These are phyloP conservation scores for Lyophyllum shimeji DNA, from an alignment of 768 basidiomycete species.

Conservation along the genomic window DNA sequence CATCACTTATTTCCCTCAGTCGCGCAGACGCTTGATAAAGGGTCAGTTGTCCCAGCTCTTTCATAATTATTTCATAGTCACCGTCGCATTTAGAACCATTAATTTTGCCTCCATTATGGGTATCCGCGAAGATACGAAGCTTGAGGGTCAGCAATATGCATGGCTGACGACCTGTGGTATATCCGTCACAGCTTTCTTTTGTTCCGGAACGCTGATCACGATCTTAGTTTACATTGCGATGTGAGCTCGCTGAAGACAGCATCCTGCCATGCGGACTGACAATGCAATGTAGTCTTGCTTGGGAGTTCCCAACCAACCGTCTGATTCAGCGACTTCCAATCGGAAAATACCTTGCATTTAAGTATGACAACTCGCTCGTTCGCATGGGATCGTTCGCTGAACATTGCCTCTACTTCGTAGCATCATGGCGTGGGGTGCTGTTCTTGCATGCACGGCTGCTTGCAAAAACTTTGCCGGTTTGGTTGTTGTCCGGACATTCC, in stretches of 20 bases:
- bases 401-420: conserved; percentile 15
- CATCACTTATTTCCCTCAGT: conserved; percentile 22
- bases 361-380: conserved; percentile 25
- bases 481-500: conserved; percentile 45
- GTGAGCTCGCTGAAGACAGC: conserved; percentile 18
- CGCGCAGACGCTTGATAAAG: conserved; percentile 47
- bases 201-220: not conserved
- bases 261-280: not conserved
- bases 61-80: not conserved
- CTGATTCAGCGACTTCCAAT: conserved; percentile 48
- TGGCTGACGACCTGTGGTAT: conserved; percentile 48
- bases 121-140: conserved; percentile 39
- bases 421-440: conserved; percentile 42
- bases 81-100: conserved; percentile 30
- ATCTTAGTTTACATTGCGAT: conserved; percentile 40
- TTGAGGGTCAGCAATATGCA: conserved; percentile 50
- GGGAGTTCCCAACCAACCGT: conserved; percentile 50
- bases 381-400: not conserved
- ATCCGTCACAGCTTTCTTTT: conserved; percentile 12
- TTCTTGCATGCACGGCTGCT: conserved; percentile 48
- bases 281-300: conserved; percentile 27
- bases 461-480: conserved; percentile 44
- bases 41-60: conserved; percentile 24
- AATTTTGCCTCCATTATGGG: conserved; percentile 51
- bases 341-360: conserved; percentile 47